Evolutionary conservation across 2,329 filamentous ascomycete genomes (phyloP), one percentile per base, ranked within the genome.

Genomic region (Nemania sp.): DNA sequence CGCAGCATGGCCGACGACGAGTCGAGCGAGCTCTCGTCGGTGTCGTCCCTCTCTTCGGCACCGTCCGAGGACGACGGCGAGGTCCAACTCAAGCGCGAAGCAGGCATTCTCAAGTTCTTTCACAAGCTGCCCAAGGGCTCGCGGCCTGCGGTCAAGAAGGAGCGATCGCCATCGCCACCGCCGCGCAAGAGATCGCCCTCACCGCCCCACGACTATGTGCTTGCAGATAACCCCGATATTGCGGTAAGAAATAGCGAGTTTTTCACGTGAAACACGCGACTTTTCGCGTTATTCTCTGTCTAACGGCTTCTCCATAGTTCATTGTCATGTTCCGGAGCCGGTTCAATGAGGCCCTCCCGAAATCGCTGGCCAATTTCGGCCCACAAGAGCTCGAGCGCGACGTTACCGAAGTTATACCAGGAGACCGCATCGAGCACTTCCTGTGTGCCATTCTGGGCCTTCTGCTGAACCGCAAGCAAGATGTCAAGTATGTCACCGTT

Each of bases 281-380:
- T 69, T 66, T 70, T 79, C 78, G 79, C 80, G 80, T 79, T 61
- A 60, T 57, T 54, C 54, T 50, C 60, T 5, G 58, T 31, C n/a
- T 14, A 12, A 31, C 28, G 4, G 28, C 59, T 7, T 24, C 53
- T 52, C 63, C 11, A 51, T 67, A 97, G 91, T 97, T 99, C 75
- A 90, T 99, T 73, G 91, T 97, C 63, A 97, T 96, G 90, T 99
- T 97, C 75, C 86, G 93, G 72, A 89, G 89, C 73, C 90, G 94
- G 68, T 97, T 99, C 73, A 86, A 82, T 74, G 91, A 96, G 56
- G 88, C 85, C 56, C 94, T 99, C 63, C 88, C 92, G 42, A 88
- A 91, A 72, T 94, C 91, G 26, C 80, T 96, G 30, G 81, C 90
- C 61, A 90, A 96, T 70, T 91, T 96, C 63, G 94, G 94, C 19